Base-by-base conservation (phyloP, 176 grass and related monocot species). In the Cocos nucifera region DNA sequence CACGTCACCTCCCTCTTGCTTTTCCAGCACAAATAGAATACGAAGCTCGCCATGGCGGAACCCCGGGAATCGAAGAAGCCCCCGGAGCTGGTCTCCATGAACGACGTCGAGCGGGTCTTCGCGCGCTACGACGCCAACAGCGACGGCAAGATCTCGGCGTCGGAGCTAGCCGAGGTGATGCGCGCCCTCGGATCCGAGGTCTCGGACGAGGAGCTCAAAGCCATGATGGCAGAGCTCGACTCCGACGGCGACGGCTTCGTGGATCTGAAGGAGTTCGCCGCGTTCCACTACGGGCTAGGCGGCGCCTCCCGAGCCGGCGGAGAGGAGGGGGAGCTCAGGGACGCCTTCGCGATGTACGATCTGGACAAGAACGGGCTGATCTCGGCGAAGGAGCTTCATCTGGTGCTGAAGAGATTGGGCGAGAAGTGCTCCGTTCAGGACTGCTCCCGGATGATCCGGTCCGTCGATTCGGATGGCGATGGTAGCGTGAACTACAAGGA, bases 201-300 rank as follows among this genome's bases (percentile, higher is more conserved):
- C 23, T 75, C 66, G 0, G 55, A 73, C 0, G 81, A 66, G 4
- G 86, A 81, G 73, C 73, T 88, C 35, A 54, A 48, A 23, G 60
- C 59, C 64, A 88, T 88, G 77, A 88, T 88, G 80, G 85, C 82
- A n/a, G 85, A 88, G 80, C 79, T 83, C 76, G 85, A 88, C 51
- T 28, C 77, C 59, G 76, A 88, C 76, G 69, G 73, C 50, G 80
- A 88, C 73, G 85, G 85, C 54, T 88, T 88, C 77, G 73, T 88
- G 60, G 77, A 83, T 60, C 80, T 83, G 32, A 30, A 56, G 32
- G 85, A 88, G 69, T 88, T 88, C 69, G 48, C 78, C 26, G 80
- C 73, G 64, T 80, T 80, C 64, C 80, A 83, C 73, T 59, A 49
- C 53, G 57, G 63, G 32, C n/a, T 17, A 0, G 66, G 26, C 17